phyloP scores from a whole-genome alignment of 345 rosid species.

The Melaleuca alternifolia region DNA sequence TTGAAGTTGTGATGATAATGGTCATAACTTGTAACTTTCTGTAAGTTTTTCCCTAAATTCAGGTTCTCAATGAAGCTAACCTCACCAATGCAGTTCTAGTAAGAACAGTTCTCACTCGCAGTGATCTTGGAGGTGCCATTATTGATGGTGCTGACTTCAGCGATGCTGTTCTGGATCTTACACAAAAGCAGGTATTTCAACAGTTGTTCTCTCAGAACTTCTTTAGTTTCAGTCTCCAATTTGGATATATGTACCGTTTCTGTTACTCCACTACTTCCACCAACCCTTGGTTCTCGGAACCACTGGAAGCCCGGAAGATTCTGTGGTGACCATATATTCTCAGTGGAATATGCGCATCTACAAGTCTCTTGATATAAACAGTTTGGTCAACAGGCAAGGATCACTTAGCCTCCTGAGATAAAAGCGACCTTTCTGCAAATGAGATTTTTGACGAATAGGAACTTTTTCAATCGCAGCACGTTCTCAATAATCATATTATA shows the following conservation, averaged over 20 bases:
- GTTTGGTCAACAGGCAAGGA: not conserved
- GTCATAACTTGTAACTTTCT: not conserved
- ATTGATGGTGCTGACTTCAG: slow-evolving; percentile 96
- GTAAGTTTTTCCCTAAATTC: not conserved
- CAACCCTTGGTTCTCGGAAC: not conserved
- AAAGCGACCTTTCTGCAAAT: not conserved
- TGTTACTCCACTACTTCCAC: not conserved
- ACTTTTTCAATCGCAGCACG: not conserved
- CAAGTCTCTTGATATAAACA: not conserved
- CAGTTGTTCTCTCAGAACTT: not conserved
- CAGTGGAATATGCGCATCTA: not conserved
- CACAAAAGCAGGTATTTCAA: slow-evolving; percentile 64
- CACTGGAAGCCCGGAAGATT: not conserved
- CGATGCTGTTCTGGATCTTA: slow-evolving; percentile 87
- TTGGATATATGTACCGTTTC: not conserved
- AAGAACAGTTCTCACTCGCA: slow-evolving; percentile 78
- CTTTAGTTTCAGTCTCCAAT: not conserved
- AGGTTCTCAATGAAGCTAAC: slow-evolving; percentile 93
- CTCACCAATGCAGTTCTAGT: slow-evolving; percentile 75
- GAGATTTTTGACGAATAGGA: not conserved
- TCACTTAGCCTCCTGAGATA: not conserved
- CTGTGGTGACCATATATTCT: not conserved
- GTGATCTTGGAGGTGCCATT: slow-evolving; percentile 85
- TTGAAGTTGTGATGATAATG: not conserved
- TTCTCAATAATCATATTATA: not conserved